Conservation (phyloP, 495 filamentous ascomycete genomes). For the Hypoxylon trugodes region DNA sequence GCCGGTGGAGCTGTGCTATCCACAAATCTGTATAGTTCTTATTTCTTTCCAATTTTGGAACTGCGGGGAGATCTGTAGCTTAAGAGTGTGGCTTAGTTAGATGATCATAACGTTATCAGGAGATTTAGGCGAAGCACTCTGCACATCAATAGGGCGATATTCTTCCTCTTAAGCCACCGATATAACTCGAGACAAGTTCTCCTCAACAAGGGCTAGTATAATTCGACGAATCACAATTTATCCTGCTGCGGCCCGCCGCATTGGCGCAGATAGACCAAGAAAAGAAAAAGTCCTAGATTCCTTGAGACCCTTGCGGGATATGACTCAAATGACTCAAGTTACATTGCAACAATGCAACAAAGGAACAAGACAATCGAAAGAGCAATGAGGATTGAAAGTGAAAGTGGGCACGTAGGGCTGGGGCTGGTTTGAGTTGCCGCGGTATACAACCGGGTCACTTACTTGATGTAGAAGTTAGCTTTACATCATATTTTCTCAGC, state of each 20-base stretch:
- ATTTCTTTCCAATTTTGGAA: constrained; percentile 13
- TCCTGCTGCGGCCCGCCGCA: not conserved
- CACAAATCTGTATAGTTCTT: not conserved
- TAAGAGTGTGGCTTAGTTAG: constrained; percentile 6
- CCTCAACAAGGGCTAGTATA: not conserved
- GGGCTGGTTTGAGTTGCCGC: no score
- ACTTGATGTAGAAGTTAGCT: no score
- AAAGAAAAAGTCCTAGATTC: not conserved
- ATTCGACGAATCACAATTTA: not conserved
- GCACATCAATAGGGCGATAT: not conserved
- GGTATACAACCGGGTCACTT: no score
- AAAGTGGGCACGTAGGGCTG: no score
- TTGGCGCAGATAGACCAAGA: no score
- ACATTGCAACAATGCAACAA: no score
- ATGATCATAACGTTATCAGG: constrained; percentile 1
- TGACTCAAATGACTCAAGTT: constrained; percentile 2
- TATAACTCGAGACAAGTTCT: not conserved
- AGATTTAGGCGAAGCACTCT: constrained; percentile 3
- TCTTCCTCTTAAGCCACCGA: not conserved
- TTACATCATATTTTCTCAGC: no score
- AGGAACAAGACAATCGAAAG: no score
- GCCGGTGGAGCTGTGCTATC: constrained; percentile 3
- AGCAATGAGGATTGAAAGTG: no score
- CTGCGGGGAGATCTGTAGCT: constrained; percentile 10
- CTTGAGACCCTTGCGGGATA: not conserved